phyloP scores from a whole-genome alignment of 1,284 basidiomycete species.

The Apiotrichum mycotoxinovorans region DNA sequence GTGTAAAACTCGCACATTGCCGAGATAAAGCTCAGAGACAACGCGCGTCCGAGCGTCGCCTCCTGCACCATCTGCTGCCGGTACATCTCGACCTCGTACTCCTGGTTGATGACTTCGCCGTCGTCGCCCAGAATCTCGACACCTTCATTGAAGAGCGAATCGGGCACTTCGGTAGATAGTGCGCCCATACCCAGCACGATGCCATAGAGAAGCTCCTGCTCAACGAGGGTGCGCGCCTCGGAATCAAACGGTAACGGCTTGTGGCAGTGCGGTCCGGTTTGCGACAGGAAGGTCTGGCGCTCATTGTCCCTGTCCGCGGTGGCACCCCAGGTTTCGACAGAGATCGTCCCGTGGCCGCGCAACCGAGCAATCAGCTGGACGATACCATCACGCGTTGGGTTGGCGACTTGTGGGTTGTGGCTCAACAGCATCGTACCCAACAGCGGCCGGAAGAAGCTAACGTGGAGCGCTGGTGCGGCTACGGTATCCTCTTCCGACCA shows the following conservation, averaged over 20 bases:
- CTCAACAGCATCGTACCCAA: conserved; percentile 83
- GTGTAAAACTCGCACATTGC: conserved; percentile 56
- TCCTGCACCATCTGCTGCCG: conserved; percentile 55
- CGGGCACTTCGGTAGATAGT: conserved; percentile 57
- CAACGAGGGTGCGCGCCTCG: conserved; percentile 62
- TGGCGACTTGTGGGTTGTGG: conserved; percentile 68
- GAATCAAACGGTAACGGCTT: conserved; percentile 55
- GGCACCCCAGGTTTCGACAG: conserved; percentile 40
- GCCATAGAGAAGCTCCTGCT: conserved; percentile 73
- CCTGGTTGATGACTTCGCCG: conserved; percentile 17
- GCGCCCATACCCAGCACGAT: conserved; percentile 83
- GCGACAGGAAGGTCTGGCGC: conserved; percentile 36
- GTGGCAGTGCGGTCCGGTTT: conserved; percentile 47
- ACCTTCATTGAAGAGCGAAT: conserved; percentile 30
- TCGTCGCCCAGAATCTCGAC: conserved; percentile 20
- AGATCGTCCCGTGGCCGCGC: conserved; percentile 29
- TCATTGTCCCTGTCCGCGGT: conserved; percentile 24
- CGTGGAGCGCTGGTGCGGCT: conserved; percentile 60
- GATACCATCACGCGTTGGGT: conserved; percentile 69
- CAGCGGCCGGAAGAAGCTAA: conserved; percentile 85
- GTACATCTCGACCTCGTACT: conserved; percentile 32
- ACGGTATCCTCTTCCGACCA: conserved; percentile 14
- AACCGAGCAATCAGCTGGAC: conserved; percentile 67
- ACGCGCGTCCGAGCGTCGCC: conserved; percentile 79
- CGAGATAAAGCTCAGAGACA: conserved; percentile 90